A percentile compares a stretch with the other conserved stretches of the same genome.
phyloP scores from a whole-genome alignment of 768 basidiomycete species.

The Rhodosporidiobolus sp. region DNA sequence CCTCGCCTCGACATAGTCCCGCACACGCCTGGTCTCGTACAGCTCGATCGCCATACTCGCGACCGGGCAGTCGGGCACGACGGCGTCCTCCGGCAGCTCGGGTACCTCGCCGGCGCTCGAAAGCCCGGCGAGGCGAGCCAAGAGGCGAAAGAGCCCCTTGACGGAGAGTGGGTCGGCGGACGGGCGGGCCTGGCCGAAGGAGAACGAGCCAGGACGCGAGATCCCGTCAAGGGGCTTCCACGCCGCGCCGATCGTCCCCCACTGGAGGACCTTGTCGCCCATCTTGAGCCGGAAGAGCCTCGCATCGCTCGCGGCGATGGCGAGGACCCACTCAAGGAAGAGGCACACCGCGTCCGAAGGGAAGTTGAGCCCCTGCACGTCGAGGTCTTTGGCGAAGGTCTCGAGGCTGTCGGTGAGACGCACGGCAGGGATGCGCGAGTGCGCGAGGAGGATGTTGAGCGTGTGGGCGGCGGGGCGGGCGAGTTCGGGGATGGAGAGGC shows the following conservation, averaged over 20 bases:
- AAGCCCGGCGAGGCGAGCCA: constrained; percentile 17
- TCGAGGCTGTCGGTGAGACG: constrained; percentile 63
- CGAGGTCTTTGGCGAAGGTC: constrained; percentile 71
- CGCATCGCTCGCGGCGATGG: constrained; percentile 73
- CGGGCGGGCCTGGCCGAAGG: constrained; percentile 27
- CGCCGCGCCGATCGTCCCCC: constrained; percentile 62
- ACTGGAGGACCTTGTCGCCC: constrained; percentile 78
- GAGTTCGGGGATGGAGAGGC: constrained; percentile 58
- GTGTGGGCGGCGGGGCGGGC: constrained; percentile 31
- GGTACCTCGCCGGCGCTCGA: neutral
- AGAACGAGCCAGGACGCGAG: constrained; percentile 9
- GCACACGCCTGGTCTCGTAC: constrained; percentile 59
- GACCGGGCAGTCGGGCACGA: constrained; percentile 68
- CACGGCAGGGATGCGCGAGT: constrained; percentile 59
- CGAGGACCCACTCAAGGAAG: constrained; percentile 69
- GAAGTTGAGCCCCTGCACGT: constrained; percentile 81
- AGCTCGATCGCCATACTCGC: constrained; percentile 63
- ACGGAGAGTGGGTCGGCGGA: constrained; percentile 27
- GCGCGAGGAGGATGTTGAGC: constrained; percentile 32
- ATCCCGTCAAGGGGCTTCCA: constrained; percentile 59
- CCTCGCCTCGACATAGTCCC: constrained; percentile 58
- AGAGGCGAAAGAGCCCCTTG: constrained; percentile 2
- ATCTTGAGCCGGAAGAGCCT: constrained; percentile 76
- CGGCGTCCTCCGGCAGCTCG: constrained; percentile 32
- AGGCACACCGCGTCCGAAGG: constrained; percentile 87